Conservation (phyloP, 164 flowering plant species). For the Pachysandra terminalis region DNA sequence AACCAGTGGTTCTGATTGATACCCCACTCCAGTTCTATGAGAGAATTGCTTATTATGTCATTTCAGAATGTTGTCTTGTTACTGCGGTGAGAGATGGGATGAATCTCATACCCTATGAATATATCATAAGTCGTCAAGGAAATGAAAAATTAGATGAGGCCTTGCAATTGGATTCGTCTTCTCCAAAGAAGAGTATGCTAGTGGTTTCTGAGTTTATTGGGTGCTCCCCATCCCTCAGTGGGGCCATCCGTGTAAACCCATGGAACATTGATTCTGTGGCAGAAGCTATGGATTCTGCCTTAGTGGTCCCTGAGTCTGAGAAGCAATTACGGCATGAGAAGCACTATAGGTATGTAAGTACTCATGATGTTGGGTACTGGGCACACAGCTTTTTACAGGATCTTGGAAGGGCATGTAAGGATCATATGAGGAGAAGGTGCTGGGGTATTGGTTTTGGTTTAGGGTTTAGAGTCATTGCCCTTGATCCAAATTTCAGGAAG, state of each 20-base stretch:
- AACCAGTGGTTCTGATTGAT: slow-evolving; percentile 52
- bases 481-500: slow-evolving; percentile 58
- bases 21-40: slow-evolving; percentile 50
- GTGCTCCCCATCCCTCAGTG: slow-evolving; percentile 64
- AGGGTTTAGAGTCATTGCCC: slow-evolving; percentile 50
- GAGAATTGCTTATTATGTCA: slow-evolving; percentile 48
- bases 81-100: slow-evolving; percentile 70
- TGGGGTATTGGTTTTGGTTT: slow-evolving; percentile 72
- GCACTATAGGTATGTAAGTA: slow-evolving; percentile 53
- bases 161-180: slow-evolving; percentile 29
- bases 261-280: slow-evolving; percentile 64
- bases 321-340: slow-evolving; percentile 60
- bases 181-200: slow-evolving; percentile 59
- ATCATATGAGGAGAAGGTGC: slow-evolving; percentile 51
- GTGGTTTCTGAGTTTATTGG: slow-evolving; percentile 65
- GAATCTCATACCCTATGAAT: slow-evolving; percentile 66
- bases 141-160: slow-evolving; percentile 37
- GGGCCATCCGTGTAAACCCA: slow-evolving; percentile 61
- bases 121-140: slow-evolving; percentile 49
- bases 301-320: slow-evolving; percentile 39
- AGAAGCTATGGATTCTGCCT: slow-evolving; percentile 57
- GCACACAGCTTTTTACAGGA: slow-evolving; percentile 55
- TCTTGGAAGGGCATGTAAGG: slow-evolving; percentile 52
- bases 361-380: slow-evolving; percentile 66
- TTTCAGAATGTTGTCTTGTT: slow-evolving; percentile 62